Evolutionary conservation across 2,329 filamentous ascomycete genomes (phyloP).

Genomic region (Claviceps pazoutovae): DNA sequence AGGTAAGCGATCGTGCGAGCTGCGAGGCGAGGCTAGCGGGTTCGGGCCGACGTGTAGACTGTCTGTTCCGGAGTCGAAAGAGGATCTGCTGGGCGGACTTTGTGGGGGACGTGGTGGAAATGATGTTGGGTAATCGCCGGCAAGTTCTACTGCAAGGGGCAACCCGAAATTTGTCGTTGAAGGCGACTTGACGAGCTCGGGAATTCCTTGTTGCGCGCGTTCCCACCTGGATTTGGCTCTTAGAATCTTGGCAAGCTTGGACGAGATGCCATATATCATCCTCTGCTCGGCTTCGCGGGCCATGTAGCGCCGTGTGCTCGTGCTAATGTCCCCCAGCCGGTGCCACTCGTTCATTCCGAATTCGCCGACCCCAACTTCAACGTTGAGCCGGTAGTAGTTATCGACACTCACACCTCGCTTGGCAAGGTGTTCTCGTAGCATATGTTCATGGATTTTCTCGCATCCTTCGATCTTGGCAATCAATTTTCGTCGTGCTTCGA

Average conservation of each 20-base stretch:
- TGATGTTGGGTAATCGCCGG: constrained; percentile 35
- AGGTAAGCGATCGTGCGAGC: constrained; percentile 33
- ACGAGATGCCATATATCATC: constrained; percentile 62
- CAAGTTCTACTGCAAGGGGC: constrained; percentile 43
- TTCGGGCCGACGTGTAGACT: constrained; percentile 28
- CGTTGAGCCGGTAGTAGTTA: constrained; percentile 92
- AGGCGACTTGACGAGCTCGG: constrained; percentile 29
- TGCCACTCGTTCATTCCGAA: constrained; percentile 99
- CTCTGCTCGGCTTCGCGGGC: constrained; percentile 56
- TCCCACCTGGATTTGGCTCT: constrained; percentile 59
- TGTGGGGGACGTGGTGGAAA: constrained; percentile 23
- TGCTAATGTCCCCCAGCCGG: constrained; percentile 87
- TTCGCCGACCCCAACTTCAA: constrained; percentile 88
- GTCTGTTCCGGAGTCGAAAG: constrained; percentile 43
- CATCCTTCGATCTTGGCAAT: constrained; percentile 92
- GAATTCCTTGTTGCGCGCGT: constrained; percentile 26
- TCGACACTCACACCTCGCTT: constrained; percentile 72
- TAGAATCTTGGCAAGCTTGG: constrained; percentile 73
- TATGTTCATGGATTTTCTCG: constrained; percentile 76
- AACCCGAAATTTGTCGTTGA: constrained; percentile 26
- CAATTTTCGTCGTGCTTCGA: constrained; percentile 71
- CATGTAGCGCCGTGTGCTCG: constrained; percentile 75
- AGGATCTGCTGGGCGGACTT: constrained; percentile 31
- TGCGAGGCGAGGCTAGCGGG: constrained; percentile 31
- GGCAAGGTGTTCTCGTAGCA: constrained; percentile 64